These are phyloP conservation scores for Alternaria conjuncta DNA, from an alignment of 2,329 filamentous ascomycete species.

Conservation along the genomic window DNA sequence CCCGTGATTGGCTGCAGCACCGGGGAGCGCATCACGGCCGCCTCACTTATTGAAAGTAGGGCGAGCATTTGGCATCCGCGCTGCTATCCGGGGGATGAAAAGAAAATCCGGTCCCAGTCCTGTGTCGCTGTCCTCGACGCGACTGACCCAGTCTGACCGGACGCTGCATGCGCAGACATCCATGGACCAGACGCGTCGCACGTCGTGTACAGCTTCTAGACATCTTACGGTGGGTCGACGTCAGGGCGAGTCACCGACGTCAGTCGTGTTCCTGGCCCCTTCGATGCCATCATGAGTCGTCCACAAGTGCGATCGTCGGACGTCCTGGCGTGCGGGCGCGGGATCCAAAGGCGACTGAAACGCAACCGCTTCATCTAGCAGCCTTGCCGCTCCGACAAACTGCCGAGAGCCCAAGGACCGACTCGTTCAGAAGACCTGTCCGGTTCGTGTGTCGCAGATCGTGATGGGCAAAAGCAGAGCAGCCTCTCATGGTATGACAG, in stretches of 20 bases:
- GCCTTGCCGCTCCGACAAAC: constrained; percentile 7
- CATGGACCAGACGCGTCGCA: neutral
- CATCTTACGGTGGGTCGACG: neutral
- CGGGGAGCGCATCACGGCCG: constrained; percentile 33
- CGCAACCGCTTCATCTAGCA: constrained; percentile 8
- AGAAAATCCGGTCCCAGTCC: constrained; percentile 9
- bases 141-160: constrained; percentile 18
- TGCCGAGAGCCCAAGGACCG: neutral
- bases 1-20: constrained; percentile 32
- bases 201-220: neutral
- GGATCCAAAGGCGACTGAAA: constrained; percentile 1
- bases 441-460: neutral
- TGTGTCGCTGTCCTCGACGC: constrained; percentile 8
- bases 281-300: neutral
- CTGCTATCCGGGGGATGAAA: constrained; percentile 17
- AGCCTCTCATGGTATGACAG: constrained; percentile 26
- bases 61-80: constrained; percentile 29
- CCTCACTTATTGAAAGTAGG: constrained; percentile 43
- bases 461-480: constrained; percentile 23
- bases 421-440: neutral
- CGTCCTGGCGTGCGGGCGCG: neutral
- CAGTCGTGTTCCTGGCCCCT: neutral
- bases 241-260: neutral
- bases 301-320: neutral
- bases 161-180: neutral